These are phyloP conservation scores for Limnanthes douglasii DNA, from an alignment of 345 rosid species.

Conservation along the genomic window DNA sequence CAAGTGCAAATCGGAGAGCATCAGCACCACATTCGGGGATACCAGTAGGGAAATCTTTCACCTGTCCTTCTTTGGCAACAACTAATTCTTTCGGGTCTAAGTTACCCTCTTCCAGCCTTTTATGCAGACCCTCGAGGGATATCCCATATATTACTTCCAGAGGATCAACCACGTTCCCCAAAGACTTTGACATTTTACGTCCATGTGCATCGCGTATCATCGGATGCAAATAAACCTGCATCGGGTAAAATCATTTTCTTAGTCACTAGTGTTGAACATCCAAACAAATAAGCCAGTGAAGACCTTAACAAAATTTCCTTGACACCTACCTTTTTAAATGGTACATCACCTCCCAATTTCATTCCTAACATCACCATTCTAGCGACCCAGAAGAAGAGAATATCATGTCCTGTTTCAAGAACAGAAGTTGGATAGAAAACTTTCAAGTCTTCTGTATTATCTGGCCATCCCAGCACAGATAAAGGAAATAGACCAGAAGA, in stretches of 20 bases:
- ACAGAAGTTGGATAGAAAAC: constrained; percentile 87
- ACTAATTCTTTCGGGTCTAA: constrained; percentile 55
- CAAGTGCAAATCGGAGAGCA: constrained; percentile 95
- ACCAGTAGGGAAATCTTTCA: constrained; percentile 76
- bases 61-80: constrained; percentile 73
- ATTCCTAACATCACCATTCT: constrained; percentile 95
- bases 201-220: constrained; percentile 98
- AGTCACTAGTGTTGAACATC: no score
- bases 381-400: constrained; percentile 96
- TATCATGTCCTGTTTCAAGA: constrained; percentile 96
- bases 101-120: constrained; percentile 73
- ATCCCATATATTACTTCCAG: constrained; percentile 85
- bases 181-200: constrained; percentile 88
- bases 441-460: constrained; percentile 75
- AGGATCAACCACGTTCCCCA: constrained; percentile 91
- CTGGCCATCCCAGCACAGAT: constrained; percentile 89
- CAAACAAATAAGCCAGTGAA: no score
- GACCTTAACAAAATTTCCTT: no score
- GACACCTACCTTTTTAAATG: constrained; percentile 58
- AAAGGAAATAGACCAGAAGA: constrained; percentile 88
- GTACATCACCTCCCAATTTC: constrained; percentile 75
- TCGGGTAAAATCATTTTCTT: constrained; percentile 1
- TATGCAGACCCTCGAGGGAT: constrained; percentile 69
- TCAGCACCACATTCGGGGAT: constrained; percentile 96
- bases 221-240: constrained; percentile 89